phyloP scores from a whole-genome alignment of 257 asterid genomes.

The Solanum lignicaule region DNA sequence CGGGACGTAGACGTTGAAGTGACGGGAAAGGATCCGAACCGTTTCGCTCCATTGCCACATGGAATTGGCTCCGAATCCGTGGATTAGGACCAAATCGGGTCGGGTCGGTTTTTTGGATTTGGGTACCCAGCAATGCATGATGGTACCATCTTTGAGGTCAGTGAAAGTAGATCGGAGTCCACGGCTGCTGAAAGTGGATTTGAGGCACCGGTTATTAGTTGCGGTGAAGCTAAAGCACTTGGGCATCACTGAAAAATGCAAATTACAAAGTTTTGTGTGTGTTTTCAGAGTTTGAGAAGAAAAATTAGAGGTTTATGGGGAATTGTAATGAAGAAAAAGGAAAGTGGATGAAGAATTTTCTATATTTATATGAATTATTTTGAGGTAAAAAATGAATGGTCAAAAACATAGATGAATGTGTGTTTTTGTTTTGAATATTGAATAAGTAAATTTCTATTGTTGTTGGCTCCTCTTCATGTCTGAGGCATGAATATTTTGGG shows the following conservation, averaged over 20 bases:
- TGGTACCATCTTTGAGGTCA: constrained; percentile 51
- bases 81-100: constrained; percentile 44
- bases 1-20: constrained; percentile 62
- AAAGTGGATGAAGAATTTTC: background rate
- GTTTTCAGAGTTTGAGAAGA: background rate
- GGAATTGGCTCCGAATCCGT: constrained; percentile 60
- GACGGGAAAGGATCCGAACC: constrained; percentile 20
- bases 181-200: constrained; percentile 22
- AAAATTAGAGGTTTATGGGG: background rate
- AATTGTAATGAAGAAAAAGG: background rate
- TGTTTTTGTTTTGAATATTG: background rate
- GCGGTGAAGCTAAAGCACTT: constrained; percentile 53
- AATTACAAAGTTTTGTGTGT: background rate
- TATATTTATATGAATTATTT: background rate
- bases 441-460: background rate
- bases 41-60: constrained; percentile 60
- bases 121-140: constrained; percentile 56
- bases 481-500: background rate
- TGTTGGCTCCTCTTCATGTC: background rate
- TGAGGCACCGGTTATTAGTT: constrained; percentile 33
- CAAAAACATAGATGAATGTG: background rate
- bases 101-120: constrained; percentile 21
- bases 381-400: background rate
- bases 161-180: constrained; percentile 46
- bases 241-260: constrained; percentile 11